Conservation (phyloP, 495 filamentous ascomycete species). For the Symbiotaphrina buchneri region DNA sequence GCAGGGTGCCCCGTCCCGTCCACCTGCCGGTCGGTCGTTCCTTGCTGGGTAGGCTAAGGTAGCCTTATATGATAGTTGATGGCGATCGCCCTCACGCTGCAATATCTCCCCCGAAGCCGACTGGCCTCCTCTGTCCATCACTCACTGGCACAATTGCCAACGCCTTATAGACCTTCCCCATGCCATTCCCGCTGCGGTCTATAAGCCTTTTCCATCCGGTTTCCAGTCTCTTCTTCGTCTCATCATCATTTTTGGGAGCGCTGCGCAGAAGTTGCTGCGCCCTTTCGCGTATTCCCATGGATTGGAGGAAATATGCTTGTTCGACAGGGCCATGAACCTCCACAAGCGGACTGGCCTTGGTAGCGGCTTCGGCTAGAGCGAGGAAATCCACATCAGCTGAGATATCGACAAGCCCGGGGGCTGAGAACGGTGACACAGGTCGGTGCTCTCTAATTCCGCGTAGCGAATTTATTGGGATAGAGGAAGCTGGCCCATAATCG, state of each 20-base stretch:
- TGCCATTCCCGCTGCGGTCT: constrained; percentile 53
- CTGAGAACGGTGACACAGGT: constrained; percentile 49
- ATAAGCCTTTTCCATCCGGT: constrained; percentile 57
- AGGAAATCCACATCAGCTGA: constrained; percentile 83
- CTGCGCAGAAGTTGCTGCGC: constrained; percentile 37
- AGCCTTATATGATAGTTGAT: too few species aligned
- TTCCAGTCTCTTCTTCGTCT: constrained; percentile 37
- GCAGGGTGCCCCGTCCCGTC: too few species aligned
- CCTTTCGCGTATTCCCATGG: constrained; percentile 63
- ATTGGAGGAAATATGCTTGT: constrained; percentile 54
- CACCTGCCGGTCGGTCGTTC: too few species aligned
- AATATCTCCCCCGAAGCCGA: constrained; percentile 79
- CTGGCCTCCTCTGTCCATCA: constrained; percentile 46
- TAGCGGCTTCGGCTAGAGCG: constrained; percentile 60
- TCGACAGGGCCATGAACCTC: constrained; percentile 88
- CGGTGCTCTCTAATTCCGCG: constrained; percentile 63
- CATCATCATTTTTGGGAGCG: constrained; percentile 15
- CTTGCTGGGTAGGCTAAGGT: too few species aligned
- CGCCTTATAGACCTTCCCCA: constrained; percentile 88
- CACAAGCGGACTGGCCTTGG: constrained; percentile 46
- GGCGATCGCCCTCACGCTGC: too few species aligned
- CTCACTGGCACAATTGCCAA: constrained; percentile 76
- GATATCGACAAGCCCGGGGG: constrained; percentile 65
- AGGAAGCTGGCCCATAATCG: constrained; percentile 67
- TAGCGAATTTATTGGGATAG: constrained; percentile 66